Conservation (phyloP, 768 basidiomycete species). For the Tremella yokohamensis region DNA sequence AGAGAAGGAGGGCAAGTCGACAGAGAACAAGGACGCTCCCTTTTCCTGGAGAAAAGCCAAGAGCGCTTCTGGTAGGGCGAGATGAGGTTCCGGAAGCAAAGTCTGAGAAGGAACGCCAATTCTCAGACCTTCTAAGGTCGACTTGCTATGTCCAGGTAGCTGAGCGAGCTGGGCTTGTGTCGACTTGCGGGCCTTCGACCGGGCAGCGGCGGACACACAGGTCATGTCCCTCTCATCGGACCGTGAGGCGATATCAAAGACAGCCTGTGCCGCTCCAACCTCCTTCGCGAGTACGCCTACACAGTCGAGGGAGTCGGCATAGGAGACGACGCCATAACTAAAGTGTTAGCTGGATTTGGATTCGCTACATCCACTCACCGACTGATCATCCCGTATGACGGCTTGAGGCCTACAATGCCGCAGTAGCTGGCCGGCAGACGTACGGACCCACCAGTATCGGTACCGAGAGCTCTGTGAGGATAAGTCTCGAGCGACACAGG, state of each 20-base stretch:
- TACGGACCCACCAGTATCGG: conserved; percentile 93
- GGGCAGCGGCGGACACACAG: conserved; percentile 55
- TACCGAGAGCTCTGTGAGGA: conserved; percentile 70
- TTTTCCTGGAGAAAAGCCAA: conserved; percentile 54
- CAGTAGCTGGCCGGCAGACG: conserved; percentile 92
- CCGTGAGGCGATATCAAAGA: conserved; percentile 57
- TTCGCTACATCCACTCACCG: conserved; percentile 56
- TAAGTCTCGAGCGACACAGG: neutral
- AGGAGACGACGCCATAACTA: conserved; percentile 87
- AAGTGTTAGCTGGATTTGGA: neutral
- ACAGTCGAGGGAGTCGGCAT: conserved; percentile 91
- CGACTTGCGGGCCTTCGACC: conserved; percentile 34
- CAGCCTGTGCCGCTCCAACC: conserved; percentile 56
- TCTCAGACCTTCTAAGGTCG: conserved; percentile 57
- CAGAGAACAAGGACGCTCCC: conserved; percentile 68
- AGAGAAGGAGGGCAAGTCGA: conserved; percentile 66
- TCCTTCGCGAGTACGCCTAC: conserved; percentile 73
- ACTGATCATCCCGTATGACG: conserved; percentile 87
- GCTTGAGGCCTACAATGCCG: conserved; percentile 86
- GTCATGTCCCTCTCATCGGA: conserved; percentile 75
- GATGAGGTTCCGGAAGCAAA: conserved; percentile 49
- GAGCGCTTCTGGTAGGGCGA: conserved; percentile 19
- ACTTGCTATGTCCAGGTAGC: conserved; percentile 3
- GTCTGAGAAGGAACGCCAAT: conserved; percentile 67
- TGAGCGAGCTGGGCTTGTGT: neutral